These are phyloP conservation scores for Geranium brycei DNA, from an alignment of 345 rosid species.

Conservation along the genomic window DNA sequence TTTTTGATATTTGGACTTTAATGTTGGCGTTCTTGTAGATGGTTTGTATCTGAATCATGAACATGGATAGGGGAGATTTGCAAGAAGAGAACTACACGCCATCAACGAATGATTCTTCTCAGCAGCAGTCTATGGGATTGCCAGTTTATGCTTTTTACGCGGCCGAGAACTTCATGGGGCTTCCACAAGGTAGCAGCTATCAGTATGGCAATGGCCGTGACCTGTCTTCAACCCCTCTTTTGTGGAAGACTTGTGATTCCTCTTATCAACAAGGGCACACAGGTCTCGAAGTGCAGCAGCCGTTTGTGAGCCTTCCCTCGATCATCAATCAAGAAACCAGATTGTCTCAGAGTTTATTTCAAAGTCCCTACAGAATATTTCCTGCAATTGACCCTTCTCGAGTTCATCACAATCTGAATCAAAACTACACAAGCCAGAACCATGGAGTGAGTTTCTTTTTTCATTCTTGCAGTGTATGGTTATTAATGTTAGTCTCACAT, in stretches of 20 bases:
- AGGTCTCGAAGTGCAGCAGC: too few species aligned
- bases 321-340: neutral
- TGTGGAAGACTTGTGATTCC: neutral
- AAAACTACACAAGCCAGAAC: neutral
- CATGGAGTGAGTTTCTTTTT: neutral
- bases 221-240: too few species aligned
- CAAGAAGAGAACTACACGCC: neutral
- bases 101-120: neutral
- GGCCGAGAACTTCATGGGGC: neutral
- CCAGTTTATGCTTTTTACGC: neutral
- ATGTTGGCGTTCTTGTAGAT: neutral
- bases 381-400: too few species aligned
- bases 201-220: too few species aligned
- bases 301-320: neutral
- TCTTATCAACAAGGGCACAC: too few species aligned
- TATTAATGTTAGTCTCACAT: too few species aligned
- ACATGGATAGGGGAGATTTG: neutral
- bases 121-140: neutral
- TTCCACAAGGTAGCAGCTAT: neutral
- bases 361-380: too few species aligned
- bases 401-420: too few species aligned
- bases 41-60: neutral
- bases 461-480: neutral
- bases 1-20: too few species aligned
- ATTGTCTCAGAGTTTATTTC: too few species aligned